These are phyloP conservation scores for Pythium pectinolyticum DNA, from an alignment of 352 stramenopile species.

Conservation along the genomic window DNA sequence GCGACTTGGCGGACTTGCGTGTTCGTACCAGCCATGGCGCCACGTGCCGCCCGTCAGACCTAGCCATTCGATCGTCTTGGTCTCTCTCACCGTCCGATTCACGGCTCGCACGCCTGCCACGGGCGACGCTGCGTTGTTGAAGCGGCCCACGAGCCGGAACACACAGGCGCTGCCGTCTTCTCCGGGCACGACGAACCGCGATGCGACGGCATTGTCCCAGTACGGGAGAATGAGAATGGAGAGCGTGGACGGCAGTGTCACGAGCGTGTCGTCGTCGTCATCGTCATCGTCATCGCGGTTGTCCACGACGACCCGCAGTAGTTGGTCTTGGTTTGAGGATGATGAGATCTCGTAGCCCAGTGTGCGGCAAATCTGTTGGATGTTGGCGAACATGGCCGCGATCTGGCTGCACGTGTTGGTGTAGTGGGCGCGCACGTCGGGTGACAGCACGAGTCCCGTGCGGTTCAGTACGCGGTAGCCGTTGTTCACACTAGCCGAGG, in stretches of 20 bases:
- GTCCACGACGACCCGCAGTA: constrained; percentile 6
- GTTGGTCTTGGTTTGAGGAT: too few species aligned
- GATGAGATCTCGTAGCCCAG: constrained; percentile 28
- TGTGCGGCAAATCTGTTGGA: not conserved
- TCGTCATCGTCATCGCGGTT: constrained; percentile 26
- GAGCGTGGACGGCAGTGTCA: constrained; percentile 29
- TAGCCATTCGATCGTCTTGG: constrained; percentile 44
- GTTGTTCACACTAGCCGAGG: not conserved
- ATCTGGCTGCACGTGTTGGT: not conserved
- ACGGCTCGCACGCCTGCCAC: constrained; percentile 27
- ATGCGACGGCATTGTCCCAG: constrained; percentile 39
- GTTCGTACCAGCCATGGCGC: constrained; percentile 49
- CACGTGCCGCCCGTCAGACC: constrained; percentile 23
- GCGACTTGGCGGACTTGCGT: constrained; percentile 7
- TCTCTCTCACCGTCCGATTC: constrained; percentile 29
- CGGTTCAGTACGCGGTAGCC: constrained; percentile 16
- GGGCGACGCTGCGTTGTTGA: constrained; percentile 17
- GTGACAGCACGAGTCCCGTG: not conserved
- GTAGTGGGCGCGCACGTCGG: not conserved
- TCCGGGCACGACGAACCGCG: constrained; percentile 34
- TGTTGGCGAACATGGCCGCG: not conserved
- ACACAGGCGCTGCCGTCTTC: constrained; percentile 41
- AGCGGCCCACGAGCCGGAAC: constrained; percentile 38
- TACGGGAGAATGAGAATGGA: constrained; percentile 42
- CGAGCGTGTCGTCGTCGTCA: constrained; percentile 22